Evolutionary conservation across 2,329 filamentous ascomycete genomes (phyloP).

Genomic region (Fusarium nematophilum): DNA sequence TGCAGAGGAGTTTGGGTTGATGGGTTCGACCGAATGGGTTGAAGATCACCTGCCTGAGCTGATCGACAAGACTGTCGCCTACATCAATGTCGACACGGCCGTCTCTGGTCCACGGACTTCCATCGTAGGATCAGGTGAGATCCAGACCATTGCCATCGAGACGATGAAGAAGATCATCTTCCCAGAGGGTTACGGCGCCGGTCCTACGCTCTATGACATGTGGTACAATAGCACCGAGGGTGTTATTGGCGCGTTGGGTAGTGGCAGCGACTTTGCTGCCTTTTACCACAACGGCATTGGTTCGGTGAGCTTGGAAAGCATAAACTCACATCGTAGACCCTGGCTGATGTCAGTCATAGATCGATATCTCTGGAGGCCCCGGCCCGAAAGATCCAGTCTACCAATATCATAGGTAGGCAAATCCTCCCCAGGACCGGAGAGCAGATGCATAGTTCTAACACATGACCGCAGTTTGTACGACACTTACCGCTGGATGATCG

Average conservation of each 20-base stretch:
- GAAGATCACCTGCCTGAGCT: conserved; percentile 29
- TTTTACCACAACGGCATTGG: conserved; percentile 31
- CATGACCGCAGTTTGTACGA: conserved; percentile 11
- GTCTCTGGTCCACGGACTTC: conserved; percentile 57
- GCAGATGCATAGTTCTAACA: background rate
- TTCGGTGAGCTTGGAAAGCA: conserved; percentile 18
- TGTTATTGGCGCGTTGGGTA: conserved; percentile 24
- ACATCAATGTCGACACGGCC: conserved; percentile 64
- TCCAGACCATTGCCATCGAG: conserved; percentile 35
- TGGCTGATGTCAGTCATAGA: background rate
- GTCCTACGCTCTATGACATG: conserved; percentile 31
- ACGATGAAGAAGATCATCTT: conserved; percentile 38
- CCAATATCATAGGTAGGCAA: conserved; percentile 14
- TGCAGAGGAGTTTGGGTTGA: conserved; percentile 29
- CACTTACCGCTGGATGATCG: conserved; percentile 62
- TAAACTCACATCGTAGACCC: background rate
- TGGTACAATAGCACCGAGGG: conserved; percentile 35
- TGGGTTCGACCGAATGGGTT: conserved; percentile 31
- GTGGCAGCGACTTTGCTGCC: conserved; percentile 30
- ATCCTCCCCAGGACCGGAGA: fast-evolving
- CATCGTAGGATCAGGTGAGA: conserved; percentile 32
- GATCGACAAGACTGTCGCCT: conserved; percentile 41
- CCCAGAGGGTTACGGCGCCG: conserved; percentile 21
- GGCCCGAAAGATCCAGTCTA: conserved; percentile 28
- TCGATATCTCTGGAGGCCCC: conserved; percentile 30